phyloP scores from a whole-genome alignment of 495 filamentous ascomycete species.

The Tuber umbilicatum region DNA sequence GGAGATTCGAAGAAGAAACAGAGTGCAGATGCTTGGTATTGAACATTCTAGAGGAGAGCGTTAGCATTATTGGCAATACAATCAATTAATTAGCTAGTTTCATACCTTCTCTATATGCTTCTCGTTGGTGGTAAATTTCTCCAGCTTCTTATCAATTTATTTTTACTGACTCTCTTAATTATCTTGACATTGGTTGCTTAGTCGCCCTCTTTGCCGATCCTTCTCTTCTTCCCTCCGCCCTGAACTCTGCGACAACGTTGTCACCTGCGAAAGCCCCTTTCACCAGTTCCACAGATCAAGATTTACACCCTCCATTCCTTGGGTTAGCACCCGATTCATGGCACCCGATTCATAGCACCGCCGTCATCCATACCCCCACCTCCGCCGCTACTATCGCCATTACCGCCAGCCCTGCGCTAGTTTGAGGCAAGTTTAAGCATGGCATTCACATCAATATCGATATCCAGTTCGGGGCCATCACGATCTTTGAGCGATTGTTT shows the following conservation, averaged over 20 bases:
- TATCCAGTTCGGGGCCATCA: conserved; percentile 37
- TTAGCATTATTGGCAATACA: conserved; percentile 38
- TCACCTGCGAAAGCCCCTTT: conserved; percentile 82
- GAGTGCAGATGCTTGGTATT: conserved; percentile 73
- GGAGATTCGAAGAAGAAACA: conserved; percentile 81
- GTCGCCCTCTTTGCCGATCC: conserved; percentile 71
- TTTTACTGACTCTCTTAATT: conserved; percentile 66
- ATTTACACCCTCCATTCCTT: conserved; percentile 11
- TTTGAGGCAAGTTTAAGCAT: conserved; percentile 26
- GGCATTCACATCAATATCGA: conserved; percentile 38
- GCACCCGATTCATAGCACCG: conserved; percentile 15
- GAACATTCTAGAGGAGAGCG: conserved; percentile 57
- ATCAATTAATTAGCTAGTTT: background rate
- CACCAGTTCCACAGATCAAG: conserved; percentile 71
- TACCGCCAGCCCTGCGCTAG: conserved; percentile 35
- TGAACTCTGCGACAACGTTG: conserved; percentile 77
- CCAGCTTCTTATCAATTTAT: conserved; percentile 68
- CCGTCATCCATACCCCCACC: conserved; percentile 46
- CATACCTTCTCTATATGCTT: conserved; percentile 82
- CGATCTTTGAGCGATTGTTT: conserved; percentile 31
- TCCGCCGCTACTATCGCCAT: conserved; percentile 52
- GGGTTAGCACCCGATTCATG: conserved; percentile 24
- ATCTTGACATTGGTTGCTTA: conserved; percentile 70
- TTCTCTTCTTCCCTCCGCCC: conserved; percentile 68
- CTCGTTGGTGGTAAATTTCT: conserved; percentile 85